Percentiles rank a stretch among this genome's conserved stretches.
These are phyloP conservation scores for Zygosaccharomyces siamensis DNA, from an alignment of 805 yeast species.

Conservation along the genomic window DNA sequence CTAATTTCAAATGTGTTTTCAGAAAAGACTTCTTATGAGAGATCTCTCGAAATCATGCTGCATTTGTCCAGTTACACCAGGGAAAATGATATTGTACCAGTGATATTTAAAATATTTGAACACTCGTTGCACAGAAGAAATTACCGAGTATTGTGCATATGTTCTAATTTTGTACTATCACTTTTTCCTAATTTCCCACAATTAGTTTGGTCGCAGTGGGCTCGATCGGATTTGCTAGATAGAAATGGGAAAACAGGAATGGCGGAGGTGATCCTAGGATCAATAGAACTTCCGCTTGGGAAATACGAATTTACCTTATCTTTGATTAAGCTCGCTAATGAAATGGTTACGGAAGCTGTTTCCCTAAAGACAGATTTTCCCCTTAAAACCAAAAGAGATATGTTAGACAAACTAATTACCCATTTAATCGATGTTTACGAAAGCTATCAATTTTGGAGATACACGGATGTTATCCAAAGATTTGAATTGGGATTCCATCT, in stretches of 20 bases:
- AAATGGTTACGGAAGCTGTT: conserved; percentile 49
- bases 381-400: conserved; percentile 44
- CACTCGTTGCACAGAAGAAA: conserved; percentile 57
- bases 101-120: conserved; percentile 63
- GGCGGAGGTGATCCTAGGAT: conserved; percentile 56
- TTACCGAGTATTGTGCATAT: conserved; percentile 40
- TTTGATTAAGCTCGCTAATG: conserved; percentile 50
- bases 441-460: conserved; percentile 67
- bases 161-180: conserved; percentile 47
- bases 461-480: conserved; percentile 50
- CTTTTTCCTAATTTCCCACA: conserved; percentile 49
- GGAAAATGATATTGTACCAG: conserved; percentile 56
- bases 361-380: conserved; percentile 37
- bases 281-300: conserved; percentile 67
- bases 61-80: conserved; percentile 42
- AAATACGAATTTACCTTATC: conserved; percentile 60
- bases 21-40: conserved; percentile 35
- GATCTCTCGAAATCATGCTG: conserved; percentile 39
- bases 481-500: conserved; percentile 55
- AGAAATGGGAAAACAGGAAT: conserved; percentile 61
- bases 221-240: conserved; percentile 61
- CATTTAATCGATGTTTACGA: conserved; percentile 70
- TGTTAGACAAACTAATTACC: conserved; percentile 48
- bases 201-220: conserved; percentile 75
- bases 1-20: conserved; percentile 46